Percentiles rank a stretch among this genome's conserved stretches.
Evolutionary conservation across 2,329 filamentous ascomycete species (phyloP).

Genomic region (Sporothrix brunneoviolacea): DNA sequence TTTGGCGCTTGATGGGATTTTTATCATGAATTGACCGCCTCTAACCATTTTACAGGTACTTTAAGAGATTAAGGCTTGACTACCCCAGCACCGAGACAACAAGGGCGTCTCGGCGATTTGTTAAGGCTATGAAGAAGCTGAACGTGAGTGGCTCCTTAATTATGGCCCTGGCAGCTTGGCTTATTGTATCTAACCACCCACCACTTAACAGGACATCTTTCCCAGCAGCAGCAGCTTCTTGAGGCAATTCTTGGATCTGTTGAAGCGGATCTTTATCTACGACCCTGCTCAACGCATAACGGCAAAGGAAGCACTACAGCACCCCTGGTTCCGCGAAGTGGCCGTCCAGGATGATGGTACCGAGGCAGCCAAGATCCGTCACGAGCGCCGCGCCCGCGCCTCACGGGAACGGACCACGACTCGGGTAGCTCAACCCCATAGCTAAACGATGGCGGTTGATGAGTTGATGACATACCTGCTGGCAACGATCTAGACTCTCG

Average conservation of each 20-base stretch:
- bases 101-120: conserved; percentile 57
- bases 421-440: background rate
- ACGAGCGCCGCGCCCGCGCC: conserved; percentile 34
- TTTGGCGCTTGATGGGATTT: no score
- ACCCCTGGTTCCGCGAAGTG: conserved; percentile 61
- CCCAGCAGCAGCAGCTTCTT: conserved; percentile 53
- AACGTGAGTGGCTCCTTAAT: conserved; percentile 36
- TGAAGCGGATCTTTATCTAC: conserved; percentile 63
- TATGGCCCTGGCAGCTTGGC: no score
- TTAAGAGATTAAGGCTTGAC: conserved; percentile 58
- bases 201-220: conserved; percentile 65
- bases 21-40: no score
- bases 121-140: conserved; percentile 65
- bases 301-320: conserved; percentile 58
- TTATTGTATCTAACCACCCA: conserved; percentile 16
- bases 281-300: conserved; percentile 60
- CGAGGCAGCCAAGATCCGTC: conserved; percentile 58
- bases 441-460: background rate
- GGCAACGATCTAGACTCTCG: no score
- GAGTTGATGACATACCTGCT: background rate
- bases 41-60: conserved; percentile 43
- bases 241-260: conserved; percentile 55
- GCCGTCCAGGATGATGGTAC: conserved; percentile 60
- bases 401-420: conserved; percentile 8
- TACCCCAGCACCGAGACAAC: conserved; percentile 60